Conservation (phyloP, 305 asterid species). For the Fraxinus baroniana region DNA sequence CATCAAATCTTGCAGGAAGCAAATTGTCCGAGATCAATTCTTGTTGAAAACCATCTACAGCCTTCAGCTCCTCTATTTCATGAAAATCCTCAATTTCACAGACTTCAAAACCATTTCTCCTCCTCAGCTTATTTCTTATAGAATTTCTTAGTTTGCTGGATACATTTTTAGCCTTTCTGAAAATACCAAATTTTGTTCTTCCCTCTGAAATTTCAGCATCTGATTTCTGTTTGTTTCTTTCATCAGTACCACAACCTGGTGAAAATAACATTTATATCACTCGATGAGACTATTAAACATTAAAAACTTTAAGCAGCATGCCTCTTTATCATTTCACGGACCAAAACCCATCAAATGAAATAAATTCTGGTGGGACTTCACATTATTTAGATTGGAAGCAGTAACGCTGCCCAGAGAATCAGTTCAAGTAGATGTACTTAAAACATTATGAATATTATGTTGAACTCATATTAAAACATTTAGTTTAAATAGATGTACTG, state of each 20-base stretch:
- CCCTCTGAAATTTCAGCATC: constrained; percentile 38
- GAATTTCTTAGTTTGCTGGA: constrained; percentile 41
- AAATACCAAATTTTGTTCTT: constrained; percentile 36
- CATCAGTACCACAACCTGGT: constrained; percentile 44
- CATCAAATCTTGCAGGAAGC: constrained; percentile 64
- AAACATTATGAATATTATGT: not conserved
- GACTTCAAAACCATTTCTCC: constrained; percentile 33
- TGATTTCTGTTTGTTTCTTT: constrained; percentile 35
- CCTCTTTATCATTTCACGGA: constrained; percentile 9
- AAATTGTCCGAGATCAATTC: constrained; percentile 45
- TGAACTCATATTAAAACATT: not conserved
- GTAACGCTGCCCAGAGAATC: not conserved
- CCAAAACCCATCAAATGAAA: not conserved
- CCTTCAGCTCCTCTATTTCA: constrained; percentile 44
- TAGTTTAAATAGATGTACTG: not conserved
- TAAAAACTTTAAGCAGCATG: not conserved
- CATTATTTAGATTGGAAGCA: constrained; percentile 13
- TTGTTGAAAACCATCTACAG: constrained; percentile 62
- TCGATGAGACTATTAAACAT: constrained; percentile 11
- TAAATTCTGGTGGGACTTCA: not conserved
- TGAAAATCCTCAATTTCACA: constrained; percentile 38
- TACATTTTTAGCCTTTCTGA: constrained; percentile 39
- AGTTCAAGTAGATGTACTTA: too few relatives aligned
- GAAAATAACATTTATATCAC: constrained; percentile 12
- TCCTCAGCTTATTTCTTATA: constrained; percentile 34